Percentiles rank a stretch among this genome's conserved stretches.
phyloP scores from a whole-genome alignment of 306 rosid species.

The Carpinus viminea region DNA sequence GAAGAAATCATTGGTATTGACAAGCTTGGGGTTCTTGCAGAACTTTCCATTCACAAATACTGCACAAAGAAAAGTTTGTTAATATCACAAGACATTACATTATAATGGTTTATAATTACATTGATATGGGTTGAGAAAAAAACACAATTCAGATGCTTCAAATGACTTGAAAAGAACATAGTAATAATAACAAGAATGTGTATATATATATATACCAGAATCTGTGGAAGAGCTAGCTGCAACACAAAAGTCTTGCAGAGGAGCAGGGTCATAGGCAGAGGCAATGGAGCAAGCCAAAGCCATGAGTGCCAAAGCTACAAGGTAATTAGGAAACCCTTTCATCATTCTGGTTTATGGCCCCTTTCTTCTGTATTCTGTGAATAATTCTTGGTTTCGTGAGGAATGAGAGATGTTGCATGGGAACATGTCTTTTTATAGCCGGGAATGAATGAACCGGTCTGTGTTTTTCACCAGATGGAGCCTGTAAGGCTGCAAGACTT shows the following conservation, averaged over 20 bases:
- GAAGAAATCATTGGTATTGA: neutral
- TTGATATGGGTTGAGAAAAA: too few relatives aligned
- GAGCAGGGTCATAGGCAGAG: conserved; percentile 1
- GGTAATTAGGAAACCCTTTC: neutral
- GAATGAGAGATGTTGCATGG: neutral
- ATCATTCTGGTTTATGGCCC: neutral
- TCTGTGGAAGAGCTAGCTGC: neutral
- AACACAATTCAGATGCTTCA: too few relatives aligned
- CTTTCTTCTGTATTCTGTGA: neutral
- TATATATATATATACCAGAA: neutral
- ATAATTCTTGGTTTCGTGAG: neutral
- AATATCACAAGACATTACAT: neutral
- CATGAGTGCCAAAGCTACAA: neutral
- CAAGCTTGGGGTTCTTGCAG: neutral
- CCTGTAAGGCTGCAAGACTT: too few relatives aligned
- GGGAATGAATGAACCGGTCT: neutral
- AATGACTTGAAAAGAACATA: too few relatives aligned
- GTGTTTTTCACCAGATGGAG: neutral
- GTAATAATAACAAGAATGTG: too few relatives aligned
- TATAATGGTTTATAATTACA: neutral
- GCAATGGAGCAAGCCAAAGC: neutral
- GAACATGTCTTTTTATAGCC: neutral
- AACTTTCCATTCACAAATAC: neutral
- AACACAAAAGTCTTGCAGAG: neutral
- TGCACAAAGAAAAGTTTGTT: neutral